Conservation (phyloP, 768 basidiomycete species). For the Lactarius deliciosus region DNA sequence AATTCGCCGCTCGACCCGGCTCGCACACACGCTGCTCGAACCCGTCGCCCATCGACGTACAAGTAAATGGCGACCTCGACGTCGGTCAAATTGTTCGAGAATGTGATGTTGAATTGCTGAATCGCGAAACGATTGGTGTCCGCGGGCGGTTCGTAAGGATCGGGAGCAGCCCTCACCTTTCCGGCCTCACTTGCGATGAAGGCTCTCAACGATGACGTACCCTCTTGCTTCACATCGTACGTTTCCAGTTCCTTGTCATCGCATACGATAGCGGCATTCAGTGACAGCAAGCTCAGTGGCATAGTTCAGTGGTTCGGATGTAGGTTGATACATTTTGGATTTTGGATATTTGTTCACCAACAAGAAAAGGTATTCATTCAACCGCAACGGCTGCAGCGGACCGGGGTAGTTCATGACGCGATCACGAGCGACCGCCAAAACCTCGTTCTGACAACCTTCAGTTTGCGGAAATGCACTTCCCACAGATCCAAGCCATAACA, state of each 20-base stretch:
- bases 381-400: background rate
- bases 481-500: conserved; percentile 21
- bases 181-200: conserved; percentile 21
- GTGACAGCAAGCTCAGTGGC: conserved; percentile 3
- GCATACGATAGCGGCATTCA: conserved; percentile 11
- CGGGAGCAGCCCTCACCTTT: conserved; percentile 4
- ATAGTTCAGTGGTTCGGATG: background rate
- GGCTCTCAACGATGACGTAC: background rate
- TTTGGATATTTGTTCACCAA: too few relatives aligned
- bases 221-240: conserved; percentile 1
- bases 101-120: conserved; percentile 10
- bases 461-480: background rate
- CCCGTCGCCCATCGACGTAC: conserved; percentile 12
- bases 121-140: background rate
- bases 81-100: background rate
- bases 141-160: too few relatives aligned
- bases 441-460: background rate
- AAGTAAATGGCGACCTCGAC: background rate
- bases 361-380: background rate
- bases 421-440: background rate
- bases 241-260: conserved; percentile 9
- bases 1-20: background rate
- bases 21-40: background rate
- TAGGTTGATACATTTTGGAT: too few relatives aligned
- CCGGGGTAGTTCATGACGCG: background rate